Evolutionary conservation across 352 stramenopile genomes (phyloP), one percentile per base, ranked within the genome.

Genomic region (Phytophthora palmivora): DNA sequence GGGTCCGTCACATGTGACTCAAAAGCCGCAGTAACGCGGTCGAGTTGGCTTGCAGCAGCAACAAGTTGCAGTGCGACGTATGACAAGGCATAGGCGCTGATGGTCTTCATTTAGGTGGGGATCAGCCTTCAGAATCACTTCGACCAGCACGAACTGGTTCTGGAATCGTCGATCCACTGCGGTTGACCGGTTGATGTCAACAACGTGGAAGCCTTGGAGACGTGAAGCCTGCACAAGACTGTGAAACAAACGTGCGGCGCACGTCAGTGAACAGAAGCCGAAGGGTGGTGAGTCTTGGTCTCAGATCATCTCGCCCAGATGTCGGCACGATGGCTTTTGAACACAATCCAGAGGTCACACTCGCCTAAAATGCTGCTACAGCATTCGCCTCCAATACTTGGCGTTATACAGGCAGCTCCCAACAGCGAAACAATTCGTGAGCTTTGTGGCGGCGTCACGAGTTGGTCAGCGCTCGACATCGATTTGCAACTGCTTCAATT

Each of bases 401-500:
- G 24, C 21, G 41, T 32, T 18, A 32, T 3, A 9, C 14, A 47
- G 11, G 19, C 24, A n/a, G n/a, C n/a, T n/a, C 6, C 6, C 24
- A 28, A 3, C 6, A 28, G 6, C 24, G 24, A n/a, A n/a, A n/a
- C n/a, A 28, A 28, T 6, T 28, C 24, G 24, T 28, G 24, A 28
- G 3, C 24, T 28, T 28, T 28, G 24, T 28, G 24, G 3, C 24
- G 24, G 24, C 16, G 18, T 16, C 18, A n/a, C n/a, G 36, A 46
- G 39, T 45, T 47, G 44, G 26, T 48, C 43, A 54, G 32, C 42
- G 24, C 19, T 63, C 45, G 18, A 14, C 15, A 9, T 11, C 39
- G 58, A 67, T 67, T 67, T 67, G 50, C 42, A 55, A 67, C 58
- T 59, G 41, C 33, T 19, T 22, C 10, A n/a, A 43, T 11, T 44